These are phyloP conservation scores for Babesia divergens DNA, from an alignment of 169 alveolate species.

Conservation along the genomic window DNA sequence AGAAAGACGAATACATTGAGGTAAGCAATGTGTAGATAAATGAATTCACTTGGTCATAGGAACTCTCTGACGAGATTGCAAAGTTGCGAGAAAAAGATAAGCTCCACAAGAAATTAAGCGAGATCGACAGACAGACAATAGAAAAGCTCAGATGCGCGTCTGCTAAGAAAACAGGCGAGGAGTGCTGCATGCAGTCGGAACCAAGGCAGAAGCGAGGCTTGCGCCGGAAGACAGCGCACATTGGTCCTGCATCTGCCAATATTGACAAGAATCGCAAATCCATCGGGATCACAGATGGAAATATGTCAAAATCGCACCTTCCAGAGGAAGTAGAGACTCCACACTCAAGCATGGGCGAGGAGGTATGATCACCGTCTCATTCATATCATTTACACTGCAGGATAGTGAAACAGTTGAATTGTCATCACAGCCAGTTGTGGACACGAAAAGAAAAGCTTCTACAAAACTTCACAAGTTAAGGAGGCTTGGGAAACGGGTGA, in stretches of 20 bases:
- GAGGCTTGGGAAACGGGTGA: too few relatives aligned
- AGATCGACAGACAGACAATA: not conserved
- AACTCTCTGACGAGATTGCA: constrained; percentile 2
- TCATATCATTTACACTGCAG: too few relatives aligned
- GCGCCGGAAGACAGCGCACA: not conserved
- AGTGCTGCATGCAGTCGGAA: not conserved
- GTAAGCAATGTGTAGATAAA: too few relatives aligned
- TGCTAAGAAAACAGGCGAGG: not conserved
- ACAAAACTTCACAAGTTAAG: too few relatives aligned
- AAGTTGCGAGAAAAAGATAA: not conserved
- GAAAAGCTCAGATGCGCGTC: not conserved
- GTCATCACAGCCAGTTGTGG: too few relatives aligned
- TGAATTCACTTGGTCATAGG: too few relatives aligned
- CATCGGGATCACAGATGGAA: not conserved
- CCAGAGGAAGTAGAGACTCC: too few relatives aligned
- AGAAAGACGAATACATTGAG: constrained; percentile 28
- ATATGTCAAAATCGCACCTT: too few relatives aligned
- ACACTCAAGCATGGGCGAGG: too few relatives aligned
- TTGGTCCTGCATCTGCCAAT: not conserved
- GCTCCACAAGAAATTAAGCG: not conserved
- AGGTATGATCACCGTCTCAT: too few relatives aligned
- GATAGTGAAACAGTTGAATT: too few relatives aligned
- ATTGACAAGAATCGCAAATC: not conserved
- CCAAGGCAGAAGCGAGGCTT: not conserved
- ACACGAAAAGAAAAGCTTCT: too few relatives aligned